A percentile compares a stretch with the other conserved stretches of the same genome.
These are phyloP conservation scores for Leonotis leonurus DNA, from an alignment of 257 asterid species.

Conservation along the genomic window DNA sequence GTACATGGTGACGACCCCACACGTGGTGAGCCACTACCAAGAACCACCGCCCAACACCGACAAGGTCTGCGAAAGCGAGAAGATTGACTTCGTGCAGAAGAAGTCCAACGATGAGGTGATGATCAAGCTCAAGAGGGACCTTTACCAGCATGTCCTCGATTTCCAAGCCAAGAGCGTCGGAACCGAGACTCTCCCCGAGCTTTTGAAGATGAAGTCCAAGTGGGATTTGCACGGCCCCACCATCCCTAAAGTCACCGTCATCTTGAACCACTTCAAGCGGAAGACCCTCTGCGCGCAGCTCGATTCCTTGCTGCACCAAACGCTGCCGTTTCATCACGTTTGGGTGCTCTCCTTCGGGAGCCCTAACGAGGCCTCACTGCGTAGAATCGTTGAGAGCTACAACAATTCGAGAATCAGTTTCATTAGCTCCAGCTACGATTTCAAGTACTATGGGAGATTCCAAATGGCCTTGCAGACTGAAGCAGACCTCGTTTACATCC, in stretches of 20 bases:
- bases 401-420: slow-evolving; percentile 70
- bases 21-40: slow-evolving; percentile 38
- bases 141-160: slow-evolving; percentile 48
- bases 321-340: slow-evolving; percentile 73
- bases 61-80: slow-evolving; percentile 68
- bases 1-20: slow-evolving; percentile 43
- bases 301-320: slow-evolving; percentile 72
- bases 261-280: slow-evolving; percentile 82
- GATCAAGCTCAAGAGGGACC: slow-evolving; percentile 74
- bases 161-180: slow-evolving; percentile 46
- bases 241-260: slow-evolving; percentile 58
- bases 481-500: slow-evolving; percentile 65
- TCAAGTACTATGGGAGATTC: slow-evolving; percentile 89
- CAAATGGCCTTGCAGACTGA: slow-evolving; percentile 93
- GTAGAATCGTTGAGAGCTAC: slow-evolving; percentile 57
- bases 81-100: slow-evolving; percentile 73
- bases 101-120: slow-evolving; percentile 58
- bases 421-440: slow-evolving; percentile 70
- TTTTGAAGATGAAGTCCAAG: slow-evolving; percentile 65
- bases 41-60: slow-evolving; percentile 20
- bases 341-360: slow-evolving; percentile 96
- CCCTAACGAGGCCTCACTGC: slow-evolving; percentile 56
- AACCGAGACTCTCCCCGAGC: slow-evolving; percentile 48
- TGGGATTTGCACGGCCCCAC: slow-evolving; percentile 46
- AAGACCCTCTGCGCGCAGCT: slow-evolving; percentile 79